Evolutionary conservation across 2,329 filamentous ascomycete species (phyloP), one percentile per base, ranked within the genome.

Genomic region (Cercospora sp.): DNA sequence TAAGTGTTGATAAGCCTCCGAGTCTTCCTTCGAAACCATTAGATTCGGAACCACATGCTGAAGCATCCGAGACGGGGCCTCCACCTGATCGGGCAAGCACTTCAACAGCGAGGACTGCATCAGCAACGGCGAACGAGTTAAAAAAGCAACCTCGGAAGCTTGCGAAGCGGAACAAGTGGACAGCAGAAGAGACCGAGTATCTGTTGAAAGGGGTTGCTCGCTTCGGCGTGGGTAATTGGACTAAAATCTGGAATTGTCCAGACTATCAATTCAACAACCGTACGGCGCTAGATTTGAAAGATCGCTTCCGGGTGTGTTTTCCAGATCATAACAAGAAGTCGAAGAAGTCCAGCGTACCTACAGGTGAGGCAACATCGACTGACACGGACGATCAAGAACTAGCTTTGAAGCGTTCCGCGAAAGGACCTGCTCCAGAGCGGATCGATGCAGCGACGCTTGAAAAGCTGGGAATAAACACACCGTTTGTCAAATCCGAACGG

Each of bases 211-310:
- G 88, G 0, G 88, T 89, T 8, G 82, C 85, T 43, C 85, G 83
- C 69, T 88, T 86, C 72, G 88, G 88, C 1, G 86, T 89, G 68
- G 88, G 88, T 3, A 88, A 84, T 70, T 90, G 88, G 88, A 89
- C 87, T 66, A 85, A 84, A 70, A 89, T 90, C 18, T 75, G 89
- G 28, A 81, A 85, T 3, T 85, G 86, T 70, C 77, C 84, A 16
- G 85, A 88, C 37, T 85, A 87, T 67, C 80, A 79, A 3, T 90
- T 90, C 74, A 82, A 87, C 68, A 81, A 83, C 10, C 81, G 88
- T 30, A 88, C 84, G n/a, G 84, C 87, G 9, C 83, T 88, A 26
- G 88, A 90, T 72, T 76, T 90, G 59, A 90, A 90, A 78, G 88
- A 90, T 74, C 81, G 86, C 75, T 85, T 81, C 64, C 73, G 73